Evolutionary conservation across 495 filamentous ascomycete species (phyloP).

Genomic region (Melanomma pulvis-pyrius): DNA sequence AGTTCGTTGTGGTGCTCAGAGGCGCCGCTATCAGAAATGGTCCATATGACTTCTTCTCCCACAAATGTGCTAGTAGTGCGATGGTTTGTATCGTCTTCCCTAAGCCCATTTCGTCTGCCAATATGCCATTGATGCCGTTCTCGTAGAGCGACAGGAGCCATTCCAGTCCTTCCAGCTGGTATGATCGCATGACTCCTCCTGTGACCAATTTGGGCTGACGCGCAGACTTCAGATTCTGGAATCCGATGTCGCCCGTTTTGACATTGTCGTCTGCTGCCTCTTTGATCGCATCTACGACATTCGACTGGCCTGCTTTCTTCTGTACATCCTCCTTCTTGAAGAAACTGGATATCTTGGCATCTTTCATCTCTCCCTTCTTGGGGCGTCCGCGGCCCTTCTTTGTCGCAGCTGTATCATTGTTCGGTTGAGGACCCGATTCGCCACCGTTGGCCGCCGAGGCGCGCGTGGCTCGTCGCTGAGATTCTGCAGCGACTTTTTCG

Average conservation of each 20-base stretch:
- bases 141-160: slow-evolving; percentile 87
- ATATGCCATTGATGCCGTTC: slow-evolving; percentile 91
- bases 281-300: slow-evolving; percentile 57
- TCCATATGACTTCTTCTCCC: slow-evolving; percentile 82
- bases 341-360: slow-evolving; percentile 56
- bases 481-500: slow-evolving; percentile 44
- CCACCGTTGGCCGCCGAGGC: slow-evolving; percentile 25
- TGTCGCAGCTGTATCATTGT: slow-evolving; percentile 24
- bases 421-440: neutral
- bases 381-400: slow-evolving; percentile 30
- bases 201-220: slow-evolving; percentile 82
- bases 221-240: slow-evolving; percentile 76
- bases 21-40: slow-evolving; percentile 91
- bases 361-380: slow-evolving; percentile 42
- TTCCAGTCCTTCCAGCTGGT: slow-evolving; percentile 91
- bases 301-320: slow-evolving; percentile 55
- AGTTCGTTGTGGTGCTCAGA: slow-evolving; percentile 89
- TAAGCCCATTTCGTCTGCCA: slow-evolving; percentile 97
- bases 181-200: slow-evolving; percentile 88
- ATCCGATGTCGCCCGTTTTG: slow-evolving; percentile 67
- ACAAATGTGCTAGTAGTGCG: slow-evolving; percentile 81
- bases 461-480: slow-evolving; percentile 42
- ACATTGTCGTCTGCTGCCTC: slow-evolving; percentile 58
- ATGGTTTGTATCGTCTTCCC: slow-evolving; percentile 97
- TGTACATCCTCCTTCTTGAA: slow-evolving; percentile 62